These are phyloP conservation scores for Amanita pseudoporphyria DNA, from an alignment of 768 basidiomycete genomes.

Conservation along the genomic window DNA sequence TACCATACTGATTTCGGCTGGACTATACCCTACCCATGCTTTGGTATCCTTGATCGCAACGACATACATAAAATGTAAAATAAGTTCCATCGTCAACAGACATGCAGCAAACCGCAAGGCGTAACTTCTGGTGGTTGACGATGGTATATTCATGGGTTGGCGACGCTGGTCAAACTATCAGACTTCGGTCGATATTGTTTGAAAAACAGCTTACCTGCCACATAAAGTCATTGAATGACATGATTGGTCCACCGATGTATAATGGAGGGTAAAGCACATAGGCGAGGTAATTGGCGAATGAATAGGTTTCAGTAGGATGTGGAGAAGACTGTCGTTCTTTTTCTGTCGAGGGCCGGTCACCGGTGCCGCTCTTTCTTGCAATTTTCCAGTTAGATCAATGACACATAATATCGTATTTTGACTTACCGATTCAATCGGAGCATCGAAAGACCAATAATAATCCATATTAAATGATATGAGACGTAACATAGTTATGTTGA, in stretches of 20 bases:
- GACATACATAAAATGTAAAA: conserved; percentile 93
- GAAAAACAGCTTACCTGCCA: conserved; percentile 60
- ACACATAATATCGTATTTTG: background rate
- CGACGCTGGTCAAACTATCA: conserved; percentile 37
- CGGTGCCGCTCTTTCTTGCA: conserved; percentile 13
- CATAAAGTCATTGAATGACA: conserved; percentile 92
- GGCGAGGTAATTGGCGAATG: conserved; percentile 63
- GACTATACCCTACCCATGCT: conserved; percentile 72
- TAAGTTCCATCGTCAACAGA: conserved; percentile 79
- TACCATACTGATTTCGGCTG: conserved; percentile 80
- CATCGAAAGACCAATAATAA: conserved; percentile 70
- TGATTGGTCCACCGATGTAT: conserved; percentile 93
- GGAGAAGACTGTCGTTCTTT: conserved; percentile 50
- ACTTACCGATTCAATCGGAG: conserved; percentile 10
- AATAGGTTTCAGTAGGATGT: conserved; percentile 53
- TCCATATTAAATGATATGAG: conserved; percentile 92
- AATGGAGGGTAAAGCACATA: conserved; percentile 90
- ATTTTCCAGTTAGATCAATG: conserved; percentile 7
- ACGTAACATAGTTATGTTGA: conserved; percentile 95
- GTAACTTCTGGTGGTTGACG: conserved; percentile 40
- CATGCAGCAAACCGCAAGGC: conserved; percentile 59
- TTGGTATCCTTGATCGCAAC: conserved; percentile 89
- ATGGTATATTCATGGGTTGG: conserved; percentile 39
- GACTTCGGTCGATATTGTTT: background rate
- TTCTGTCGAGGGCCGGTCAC: conserved; percentile 27